Evolutionary conservation across 768 basidiomycete species (phyloP).

Genomic region (Boletus barrowsii): DNA sequence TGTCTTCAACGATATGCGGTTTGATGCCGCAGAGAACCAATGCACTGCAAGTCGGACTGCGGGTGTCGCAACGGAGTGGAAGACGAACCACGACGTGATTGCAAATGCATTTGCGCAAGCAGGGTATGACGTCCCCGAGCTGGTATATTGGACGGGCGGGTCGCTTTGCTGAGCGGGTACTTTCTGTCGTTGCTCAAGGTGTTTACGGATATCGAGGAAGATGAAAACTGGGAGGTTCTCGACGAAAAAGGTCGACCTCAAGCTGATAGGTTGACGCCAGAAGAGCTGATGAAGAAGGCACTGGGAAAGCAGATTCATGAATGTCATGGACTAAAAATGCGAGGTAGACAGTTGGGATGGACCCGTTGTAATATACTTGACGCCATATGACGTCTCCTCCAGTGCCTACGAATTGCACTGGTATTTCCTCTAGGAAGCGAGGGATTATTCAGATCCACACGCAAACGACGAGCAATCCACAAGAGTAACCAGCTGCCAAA

Average conservation of each 20-base stretch:
- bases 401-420: too few relatives aligned
- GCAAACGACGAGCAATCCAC: too few relatives aligned
- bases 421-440: too few relatives aligned
- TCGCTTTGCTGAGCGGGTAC: constrained; percentile 69
- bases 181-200: constrained; percentile 68
- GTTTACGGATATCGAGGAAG: too few relatives aligned
- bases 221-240: constrained; percentile 36
- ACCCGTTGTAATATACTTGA: too few relatives aligned
- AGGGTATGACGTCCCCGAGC: constrained; percentile 72
- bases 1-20: too few relatives aligned
- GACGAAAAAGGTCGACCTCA: constrained; percentile 25
- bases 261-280: constrained; percentile 38
- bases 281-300: constrained; percentile 46
- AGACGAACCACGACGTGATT: constrained; percentile 61
- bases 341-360: not conserved
- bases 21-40: constrained; percentile 37
- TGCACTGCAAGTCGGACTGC: too few relatives aligned
- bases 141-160: constrained; percentile 81
- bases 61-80: constrained; percentile 36
- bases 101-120: constrained; percentile 51
- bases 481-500: too few relatives aligned
- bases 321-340: constrained; percentile 9
- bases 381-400: too few relatives aligned
- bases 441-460: too few relatives aligned
- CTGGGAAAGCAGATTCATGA: constrained; percentile 49